Evolutionary conservation across 2,329 filamentous ascomycete genomes (phyloP).

Genomic region (Claviceps sp.): DNA sequence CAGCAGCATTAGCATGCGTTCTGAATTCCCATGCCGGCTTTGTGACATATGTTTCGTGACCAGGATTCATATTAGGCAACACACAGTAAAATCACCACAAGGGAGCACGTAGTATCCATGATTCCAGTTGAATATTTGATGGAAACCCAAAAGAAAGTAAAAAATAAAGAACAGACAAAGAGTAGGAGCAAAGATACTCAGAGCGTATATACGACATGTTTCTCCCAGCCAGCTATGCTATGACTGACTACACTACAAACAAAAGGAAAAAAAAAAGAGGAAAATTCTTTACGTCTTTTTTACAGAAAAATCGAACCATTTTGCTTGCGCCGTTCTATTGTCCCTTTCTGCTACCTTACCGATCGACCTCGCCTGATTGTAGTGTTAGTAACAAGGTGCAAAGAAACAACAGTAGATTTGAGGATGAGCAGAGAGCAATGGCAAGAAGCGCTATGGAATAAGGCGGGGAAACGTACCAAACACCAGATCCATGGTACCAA

Average conservation of each 20-base stretch:
- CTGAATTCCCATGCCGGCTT: too few relatives aligned
- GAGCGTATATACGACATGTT: conserved; percentile 22
- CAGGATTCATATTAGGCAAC: too few relatives aligned
- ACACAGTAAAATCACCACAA: too few relatives aligned
- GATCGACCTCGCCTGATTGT: conserved; percentile 44
- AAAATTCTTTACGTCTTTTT: conserved; percentile 8
- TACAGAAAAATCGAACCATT: neutral
- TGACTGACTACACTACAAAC: conserved; percentile 25
- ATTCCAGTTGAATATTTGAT: neutral
- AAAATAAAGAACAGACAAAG: neutral
- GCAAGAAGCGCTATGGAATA: too few relatives aligned
- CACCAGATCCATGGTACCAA: conserved; percentile 80
- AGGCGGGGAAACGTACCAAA: conserved; percentile 47
- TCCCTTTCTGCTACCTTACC: conserved; percentile 24
- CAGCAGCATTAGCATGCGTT: too few relatives aligned
- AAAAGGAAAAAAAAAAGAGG: conserved; percentile 18
- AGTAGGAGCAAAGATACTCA: conserved; percentile 10
- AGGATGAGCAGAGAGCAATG: too few relatives aligned
- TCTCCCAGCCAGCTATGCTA: conserved; percentile 20
- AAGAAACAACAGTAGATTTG: neutral
- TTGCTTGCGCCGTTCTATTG: conserved; percentile 8
- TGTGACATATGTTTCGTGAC: too few relatives aligned
- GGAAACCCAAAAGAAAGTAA: neutral
- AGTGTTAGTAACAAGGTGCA: neutral
- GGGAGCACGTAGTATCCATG: neutral